These are phyloP conservation scores for Nakaseomyces delphensis DNA, from an alignment of 1,139 yeast genomes.

Conservation along the genomic window DNA sequence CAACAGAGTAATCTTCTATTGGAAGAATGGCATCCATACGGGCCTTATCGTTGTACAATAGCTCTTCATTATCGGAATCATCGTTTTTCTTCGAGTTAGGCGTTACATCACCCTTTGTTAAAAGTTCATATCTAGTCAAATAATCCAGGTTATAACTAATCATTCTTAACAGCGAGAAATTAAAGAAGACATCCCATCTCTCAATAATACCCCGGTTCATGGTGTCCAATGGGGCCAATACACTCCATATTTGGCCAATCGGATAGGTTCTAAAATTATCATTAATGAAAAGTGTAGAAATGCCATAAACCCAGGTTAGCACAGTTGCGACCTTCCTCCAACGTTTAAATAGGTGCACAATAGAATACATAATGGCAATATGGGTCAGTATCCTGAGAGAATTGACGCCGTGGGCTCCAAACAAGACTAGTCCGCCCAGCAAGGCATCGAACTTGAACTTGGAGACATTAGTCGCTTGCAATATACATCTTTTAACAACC, in stretches of 20 bases:
- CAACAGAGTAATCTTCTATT: conserved; percentile 45
- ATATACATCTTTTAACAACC: conserved; percentile 37
- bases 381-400: conserved; percentile 53
- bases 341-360: conserved; percentile 39
- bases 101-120: neutral
- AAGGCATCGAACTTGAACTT: conserved; percentile 49
- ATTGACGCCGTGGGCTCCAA: conserved; percentile 75
- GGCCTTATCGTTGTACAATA: conserved; percentile 46
- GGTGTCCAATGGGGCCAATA: conserved; percentile 43
- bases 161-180: conserved; percentile 77
- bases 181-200: conserved; percentile 95
- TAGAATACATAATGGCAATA: conserved; percentile 43
- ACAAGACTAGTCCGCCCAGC: conserved; percentile 63
- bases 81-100: conserved; percentile 1
- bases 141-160: conserved; percentile 78
- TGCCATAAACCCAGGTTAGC: conserved; percentile 68
- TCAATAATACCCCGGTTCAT: conserved; percentile 65
- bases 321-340: conserved; percentile 31
- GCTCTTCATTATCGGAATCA: conserved; percentile 3
- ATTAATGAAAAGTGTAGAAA: conserved; percentile 66
- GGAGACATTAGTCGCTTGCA: conserved; percentile 33
- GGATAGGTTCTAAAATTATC: conserved; percentile 53
- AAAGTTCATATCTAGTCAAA: conserved; percentile 38
- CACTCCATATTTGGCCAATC: conserved; percentile 36
- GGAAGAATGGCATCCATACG: conserved; percentile 62